A percentile compares a stretch with the other conserved stretches of the same genome.
Conservation (phyloP, 805 yeast genomes). For the Jamesozyma piceae region DNA sequence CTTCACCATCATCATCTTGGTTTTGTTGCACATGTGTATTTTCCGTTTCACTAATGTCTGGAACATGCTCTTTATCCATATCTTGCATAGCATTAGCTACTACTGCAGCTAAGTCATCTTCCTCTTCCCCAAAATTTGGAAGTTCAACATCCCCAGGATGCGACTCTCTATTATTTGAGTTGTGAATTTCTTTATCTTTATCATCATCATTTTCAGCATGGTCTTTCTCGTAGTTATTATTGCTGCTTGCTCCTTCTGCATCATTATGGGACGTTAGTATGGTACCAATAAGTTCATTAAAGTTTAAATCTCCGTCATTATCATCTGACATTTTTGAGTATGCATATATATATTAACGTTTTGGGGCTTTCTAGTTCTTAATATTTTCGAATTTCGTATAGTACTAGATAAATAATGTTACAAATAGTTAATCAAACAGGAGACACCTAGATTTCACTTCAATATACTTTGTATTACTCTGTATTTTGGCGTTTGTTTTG, state of each 20-base stretch:
- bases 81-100: conserved; percentile 34
- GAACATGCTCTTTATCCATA: conserved; percentile 7
- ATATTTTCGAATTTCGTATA: neutral
- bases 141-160: conserved; percentile 11
- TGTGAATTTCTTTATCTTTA: neutral
- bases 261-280: conserved; percentile 17
- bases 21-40: neutral
- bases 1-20: conserved; percentile 4
- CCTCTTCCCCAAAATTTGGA: conserved; percentile 19
- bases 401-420: neutral
- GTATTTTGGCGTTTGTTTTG: neutral
- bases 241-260: neutral
- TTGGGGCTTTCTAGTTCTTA: no score
- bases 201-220: neutral
- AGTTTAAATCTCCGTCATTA: conserved; percentile 25
- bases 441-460: no score
- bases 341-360: neutral
- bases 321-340: conserved; percentile 8
- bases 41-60: neutral
- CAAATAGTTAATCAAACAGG: neutral
- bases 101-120: conserved; percentile 31
- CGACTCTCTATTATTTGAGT: neutral
- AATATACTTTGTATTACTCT: no score
- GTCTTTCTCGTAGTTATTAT: conserved; percentile 1
- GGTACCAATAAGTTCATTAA: conserved; percentile 28